phyloP scores from a whole-genome alignment of 1,284 basidiomycete genomes.

The Sanghuangporus weigelae region DNA sequence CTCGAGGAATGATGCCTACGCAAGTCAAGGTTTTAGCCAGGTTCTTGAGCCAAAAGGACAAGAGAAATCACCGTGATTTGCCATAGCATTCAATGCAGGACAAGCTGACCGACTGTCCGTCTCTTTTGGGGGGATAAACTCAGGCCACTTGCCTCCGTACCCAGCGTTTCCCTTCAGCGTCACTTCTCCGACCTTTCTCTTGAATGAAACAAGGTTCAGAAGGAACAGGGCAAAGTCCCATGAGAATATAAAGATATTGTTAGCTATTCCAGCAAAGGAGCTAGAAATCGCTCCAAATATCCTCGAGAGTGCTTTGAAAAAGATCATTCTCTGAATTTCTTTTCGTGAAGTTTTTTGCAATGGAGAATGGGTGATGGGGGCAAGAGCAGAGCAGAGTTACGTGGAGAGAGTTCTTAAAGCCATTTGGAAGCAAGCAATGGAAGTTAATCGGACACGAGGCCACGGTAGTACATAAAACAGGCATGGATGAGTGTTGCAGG shows the following conservation, averaged over 20 bases:
- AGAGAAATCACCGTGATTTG: conserved; percentile 59
- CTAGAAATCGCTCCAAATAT: conserved; percentile 9
- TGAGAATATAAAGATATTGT: conserved; percentile 23
- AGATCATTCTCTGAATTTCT: neutral
- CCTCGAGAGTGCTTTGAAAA: conserved; percentile 10
- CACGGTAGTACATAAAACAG: no score
- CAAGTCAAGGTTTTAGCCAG: neutral
- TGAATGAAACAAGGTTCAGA: conserved; percentile 49
- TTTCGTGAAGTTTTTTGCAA: neutral
- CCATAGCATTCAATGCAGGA: conserved; percentile 69
- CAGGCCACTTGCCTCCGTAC: conserved; percentile 64
- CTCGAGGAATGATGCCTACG: conserved; percentile 60
- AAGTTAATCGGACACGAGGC: no score
- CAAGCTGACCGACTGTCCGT: conserved; percentile 66
- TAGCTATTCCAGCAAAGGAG: conserved; percentile 7
- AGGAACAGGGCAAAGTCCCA: conserved; percentile 54
- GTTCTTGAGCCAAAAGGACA: neutral
- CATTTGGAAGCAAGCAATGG: no score
- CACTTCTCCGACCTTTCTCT: conserved; percentile 44
- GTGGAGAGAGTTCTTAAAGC: neutral
- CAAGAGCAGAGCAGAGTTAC: neutral
- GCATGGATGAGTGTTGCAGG: neutral
- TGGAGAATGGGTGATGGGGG: neutral
- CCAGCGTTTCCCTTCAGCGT: conserved; percentile 54
- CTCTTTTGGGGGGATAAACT: conserved; percentile 48